A percentile compares a stretch with the other conserved stretches of the same genome.
Evolutionary conservation across 495 filamentous ascomycete species (phyloP).

Genomic region (Penicillium subrubescens): DNA sequence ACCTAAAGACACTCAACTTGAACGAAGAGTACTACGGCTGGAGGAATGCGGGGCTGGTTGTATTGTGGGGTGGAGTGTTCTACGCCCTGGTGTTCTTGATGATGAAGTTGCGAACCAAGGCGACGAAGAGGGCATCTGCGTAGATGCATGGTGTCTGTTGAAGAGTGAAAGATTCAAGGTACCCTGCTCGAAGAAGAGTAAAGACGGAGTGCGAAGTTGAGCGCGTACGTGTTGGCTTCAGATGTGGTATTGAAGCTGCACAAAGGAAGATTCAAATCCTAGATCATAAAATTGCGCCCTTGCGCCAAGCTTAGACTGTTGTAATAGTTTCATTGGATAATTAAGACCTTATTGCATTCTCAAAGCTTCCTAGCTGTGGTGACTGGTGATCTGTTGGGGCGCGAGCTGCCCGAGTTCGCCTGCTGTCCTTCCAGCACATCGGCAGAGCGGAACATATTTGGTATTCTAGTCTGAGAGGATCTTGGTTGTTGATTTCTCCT

Average conservation of each 20-base stretch:
- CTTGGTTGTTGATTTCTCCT: too few species aligned
- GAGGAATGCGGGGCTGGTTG: constrained; percentile 43
- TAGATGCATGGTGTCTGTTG: background rate
- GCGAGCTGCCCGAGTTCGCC: too few species aligned
- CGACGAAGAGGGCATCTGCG: constrained; percentile 32
- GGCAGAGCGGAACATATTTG: too few species aligned
- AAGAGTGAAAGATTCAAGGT: background rate
- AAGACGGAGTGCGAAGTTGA: constrained; percentile 14
- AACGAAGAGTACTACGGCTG: constrained; percentile 42
- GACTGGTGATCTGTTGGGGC: too few species aligned
- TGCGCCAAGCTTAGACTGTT: constrained; percentile 15
- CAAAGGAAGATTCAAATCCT: constrained; percentile 14
- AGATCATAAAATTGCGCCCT: constrained; percentile 13
- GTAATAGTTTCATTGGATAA: constrained; percentile 16
- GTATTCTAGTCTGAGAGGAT: too few species aligned
- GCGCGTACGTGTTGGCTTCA: constrained; percentile 10
- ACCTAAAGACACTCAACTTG: constrained; percentile 37
- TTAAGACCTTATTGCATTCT: constrained; percentile 10
- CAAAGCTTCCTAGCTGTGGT: too few species aligned
- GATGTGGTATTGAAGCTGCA: constrained; percentile 13
- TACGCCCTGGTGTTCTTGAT: constrained; percentile 48
- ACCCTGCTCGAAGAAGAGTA: constrained; percentile 12
- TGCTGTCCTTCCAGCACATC: too few species aligned
- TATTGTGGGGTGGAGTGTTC: constrained; percentile 33
- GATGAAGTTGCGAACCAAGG: constrained; percentile 26